Evolutionary conservation across 1,284 basidiomycete species (phyloP), one percentile per base, ranked within the genome.

Genomic region (Tetrapyrgos nigripes): DNA sequence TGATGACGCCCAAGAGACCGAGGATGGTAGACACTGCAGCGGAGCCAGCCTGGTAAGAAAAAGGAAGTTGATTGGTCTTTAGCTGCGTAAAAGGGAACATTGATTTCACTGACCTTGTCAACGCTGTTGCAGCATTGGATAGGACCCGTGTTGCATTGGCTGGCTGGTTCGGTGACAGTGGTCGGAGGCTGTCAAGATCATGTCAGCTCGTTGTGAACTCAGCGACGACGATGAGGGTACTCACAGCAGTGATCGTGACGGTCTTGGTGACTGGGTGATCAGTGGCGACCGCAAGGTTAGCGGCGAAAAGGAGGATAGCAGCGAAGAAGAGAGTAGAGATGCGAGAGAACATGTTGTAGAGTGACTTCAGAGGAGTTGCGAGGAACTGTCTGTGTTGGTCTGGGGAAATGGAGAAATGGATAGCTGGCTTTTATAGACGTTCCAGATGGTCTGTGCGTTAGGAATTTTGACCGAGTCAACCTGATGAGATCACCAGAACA

Each of bases 1-100:
- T 21, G 29, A 40, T n/a, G 53, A 61, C 45, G 19, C 57, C 49
- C 14, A 58, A 17, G 35, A 44, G 49, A 17, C 56, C 55, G 33
- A 59, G 45, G 33, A 66, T 45, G 19, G 46, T 24, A 13, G 60
- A 6, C 8, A 23, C 29, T 56, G 58, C 63, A 51, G 49, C 2
- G 23, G 48, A 26, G 35, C 19, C 52, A 19, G 33, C 53, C 67
- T 53, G 53, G 71, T 69, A 37, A 6, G 24, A n/a, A 23, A 6
- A 23, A n/a, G 24, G 6, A 6, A n/a, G 43, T 45, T 5, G 37
- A 23, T 53, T 68, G 62, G 21, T 62, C 53, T 19, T 61, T 19
- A 59, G 58, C 68, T 65, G 62, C 73, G 74, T 68, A 72, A 75
- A 53, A n/a, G n/a, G n/a, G n/a, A n/a, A n/a, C 14, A n/a, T n/a